Evolutionary conservation across 2,329 filamentous ascomycete species (phyloP), one percentile per base, ranked within the genome.

Genomic region (Cytospora leucostoma): DNA sequence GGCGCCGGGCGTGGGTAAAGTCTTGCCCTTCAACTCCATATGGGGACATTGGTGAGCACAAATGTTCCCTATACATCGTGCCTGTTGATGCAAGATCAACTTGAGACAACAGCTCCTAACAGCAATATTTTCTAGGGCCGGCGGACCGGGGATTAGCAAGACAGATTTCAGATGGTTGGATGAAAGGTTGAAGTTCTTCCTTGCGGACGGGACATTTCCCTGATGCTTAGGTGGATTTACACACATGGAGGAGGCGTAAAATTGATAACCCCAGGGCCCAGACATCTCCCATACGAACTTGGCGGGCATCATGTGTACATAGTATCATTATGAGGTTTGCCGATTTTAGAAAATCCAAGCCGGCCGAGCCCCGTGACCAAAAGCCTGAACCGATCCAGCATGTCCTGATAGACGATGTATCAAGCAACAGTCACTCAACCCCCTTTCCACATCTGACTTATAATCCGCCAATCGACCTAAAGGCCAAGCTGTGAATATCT

Each of bases 101-200:
- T 19, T 19, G 11, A 33, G n/a, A 17, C 8, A 13, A 15, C 6
- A 21, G 5, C 17, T n/a, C 33, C 27, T 59, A 32, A 37, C 47
- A 34, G 3, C 27, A 11, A 2, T 27, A 17, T 7, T 32, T 0
- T 17, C 3, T 38, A 72, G 83, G 83, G 83, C 83, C 17, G 84
- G 83, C 13, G 88, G 88, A 7, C 88, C 88, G 21, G 88, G 88
- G 0, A 81, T 87, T 51, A 88, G 81, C 68, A 83, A 80, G 61
- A 84, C 87, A 38, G 88, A 91, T 71, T 81, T 87, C 5, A 82
- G 83, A 68, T 91, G 88, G 87, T 76, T 91, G 53, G 85, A 91
- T 70, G 77, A 83, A 38, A 82, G 83, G 66, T 70, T 90, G 65
- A 77, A 75, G 11, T 73, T 75, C 12, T 83, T 88, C 61, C 64